Percentiles rank a stretch among this genome's conserved stretches.
phyloP scores from a whole-genome alignment of 257 asterid genomes.

The Capsicum pubescens region DNA sequence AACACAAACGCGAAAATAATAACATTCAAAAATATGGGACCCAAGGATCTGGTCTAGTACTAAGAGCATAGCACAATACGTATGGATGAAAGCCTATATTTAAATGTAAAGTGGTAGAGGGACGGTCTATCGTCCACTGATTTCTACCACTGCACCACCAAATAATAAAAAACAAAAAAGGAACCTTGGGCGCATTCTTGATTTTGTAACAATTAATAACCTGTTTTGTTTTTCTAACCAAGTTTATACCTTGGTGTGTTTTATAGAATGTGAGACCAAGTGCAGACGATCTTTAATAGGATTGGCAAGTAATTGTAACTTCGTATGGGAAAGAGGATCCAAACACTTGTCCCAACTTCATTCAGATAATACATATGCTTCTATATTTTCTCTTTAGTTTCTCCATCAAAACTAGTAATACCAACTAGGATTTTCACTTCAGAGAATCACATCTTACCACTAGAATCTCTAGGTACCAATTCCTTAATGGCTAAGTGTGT shows the following conservation, averaged over 20 bases:
- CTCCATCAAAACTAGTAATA: slow-evolving; percentile 65
- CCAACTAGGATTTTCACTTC: slow-evolving; percentile 68
- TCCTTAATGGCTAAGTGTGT: slow-evolving; percentile 73
- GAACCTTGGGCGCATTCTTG: not conserved
- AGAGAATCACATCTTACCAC: slow-evolving; percentile 67
- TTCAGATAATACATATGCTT: slow-evolving; percentile 90
- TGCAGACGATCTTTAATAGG: slow-evolving; percentile 77
- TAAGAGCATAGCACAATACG: not conserved
- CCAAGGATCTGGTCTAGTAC: not conserved
- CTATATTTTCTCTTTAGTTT: slow-evolving; percentile 66
- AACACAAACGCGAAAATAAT: not conserved
- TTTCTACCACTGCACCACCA: not conserved
- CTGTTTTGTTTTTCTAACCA: too few species aligned
- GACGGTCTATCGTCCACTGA: not conserved
- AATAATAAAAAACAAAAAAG: not conserved
- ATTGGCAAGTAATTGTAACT: slow-evolving; percentile 77
- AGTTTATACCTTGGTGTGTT: not conserved
- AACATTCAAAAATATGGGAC: not conserved
- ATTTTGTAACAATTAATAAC: not conserved
- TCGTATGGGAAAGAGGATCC: slow-evolving; percentile 96
- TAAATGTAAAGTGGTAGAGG: not conserved
- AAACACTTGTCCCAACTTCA: slow-evolving; percentile 81
- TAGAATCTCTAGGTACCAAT: slow-evolving; percentile 92
- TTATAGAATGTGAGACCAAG: slow-evolving; percentile 87
- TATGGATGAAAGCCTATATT: not conserved